Evolutionary conservation across 768 basidiomycete genomes (phyloP), one percentile per base, ranked within the genome.

Genomic region (Lactarius deliciosus): DNA sequence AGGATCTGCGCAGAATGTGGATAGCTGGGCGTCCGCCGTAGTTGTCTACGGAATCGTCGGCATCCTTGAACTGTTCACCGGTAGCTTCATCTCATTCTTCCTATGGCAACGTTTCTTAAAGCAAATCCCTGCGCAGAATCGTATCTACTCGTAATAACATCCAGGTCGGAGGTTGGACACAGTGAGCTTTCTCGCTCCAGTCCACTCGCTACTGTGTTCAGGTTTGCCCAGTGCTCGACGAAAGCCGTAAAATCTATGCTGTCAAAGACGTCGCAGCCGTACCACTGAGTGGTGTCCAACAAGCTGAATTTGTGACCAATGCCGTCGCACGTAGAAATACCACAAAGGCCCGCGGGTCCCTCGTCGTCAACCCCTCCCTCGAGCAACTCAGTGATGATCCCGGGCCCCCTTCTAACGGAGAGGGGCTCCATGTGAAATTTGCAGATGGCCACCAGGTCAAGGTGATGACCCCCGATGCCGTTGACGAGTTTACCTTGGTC

Each of bases 21-120:
- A 73, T 22, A 80, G 85, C 73, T 91, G 90, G 88, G 74, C 77
- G 9, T 80, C 82, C 20, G 75, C 80, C 64, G 83, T 84, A 47
- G 75, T 90, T 54, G 81, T 92, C 13, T 88, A 91, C 75, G 92
- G 92, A 15, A 85, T 94, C 69, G 78, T 93, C 54, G 92, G 92
- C 18, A 78, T 91, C 20, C 73, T 94, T 67, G 85, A 87, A 67
- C 76, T 94, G 28, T 91, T 87, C 73, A 82, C 87, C 72, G 84
- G 92, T 93, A 76, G 65, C 79, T 76, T 68, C 65, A 66, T 54
- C 8, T 61, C 47, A 32, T 60, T 65, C 56, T 68, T 55, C 54
- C 10, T 34, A 28, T 28, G 41, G 57, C 36, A n/a, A n/a, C 47
- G 32, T n/a, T 47, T 57, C 45, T 10, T 63, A 66, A 61, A 41